Conservation (phyloP, 257 asterid species). For the Capsicum baccatum region DNA sequence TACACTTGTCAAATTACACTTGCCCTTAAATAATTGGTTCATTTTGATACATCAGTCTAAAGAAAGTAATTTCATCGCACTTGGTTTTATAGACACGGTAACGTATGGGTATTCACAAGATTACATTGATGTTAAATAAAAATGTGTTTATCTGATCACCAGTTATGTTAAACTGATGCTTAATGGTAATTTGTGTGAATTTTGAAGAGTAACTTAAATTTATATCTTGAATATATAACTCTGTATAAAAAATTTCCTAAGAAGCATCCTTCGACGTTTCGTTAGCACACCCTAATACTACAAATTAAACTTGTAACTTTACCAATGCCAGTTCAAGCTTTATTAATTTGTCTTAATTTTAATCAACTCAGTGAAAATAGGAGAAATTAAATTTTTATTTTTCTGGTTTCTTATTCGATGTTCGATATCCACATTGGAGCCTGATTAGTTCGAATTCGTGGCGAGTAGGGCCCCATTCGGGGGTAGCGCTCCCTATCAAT, state of each 20-base stretch:
- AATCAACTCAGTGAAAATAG: too few relatives aligned
- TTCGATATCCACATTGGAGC: too few relatives aligned
- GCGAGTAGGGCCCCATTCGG: too few relatives aligned
- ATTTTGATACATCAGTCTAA: neutral
- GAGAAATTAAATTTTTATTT: neutral
- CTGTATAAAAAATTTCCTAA: too few relatives aligned
- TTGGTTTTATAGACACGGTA: neutral
- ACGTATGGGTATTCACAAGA: neutral
- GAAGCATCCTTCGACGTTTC: too few relatives aligned
- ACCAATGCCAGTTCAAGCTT: neutral
- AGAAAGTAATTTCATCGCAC: neutral
- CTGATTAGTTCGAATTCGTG: too few relatives aligned
- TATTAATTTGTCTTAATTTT: neutral
- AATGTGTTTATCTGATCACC: neutral
- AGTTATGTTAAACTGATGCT: neutral
- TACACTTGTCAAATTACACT: neutral
- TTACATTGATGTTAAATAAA: neutral
- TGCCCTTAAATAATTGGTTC: neutral
- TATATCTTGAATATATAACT: too few relatives aligned
- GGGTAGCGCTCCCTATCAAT: too few relatives aligned
- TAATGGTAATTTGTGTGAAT: too few relatives aligned
- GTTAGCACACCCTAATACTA: neutral
- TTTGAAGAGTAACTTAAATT: too few relatives aligned
- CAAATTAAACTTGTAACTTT: too few relatives aligned
- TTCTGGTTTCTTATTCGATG: too few relatives aligned